These are phyloP conservation scores for Rosa chinensis DNA, from an alignment of 306 rosid genomes.

Conservation along the genomic window DNA sequence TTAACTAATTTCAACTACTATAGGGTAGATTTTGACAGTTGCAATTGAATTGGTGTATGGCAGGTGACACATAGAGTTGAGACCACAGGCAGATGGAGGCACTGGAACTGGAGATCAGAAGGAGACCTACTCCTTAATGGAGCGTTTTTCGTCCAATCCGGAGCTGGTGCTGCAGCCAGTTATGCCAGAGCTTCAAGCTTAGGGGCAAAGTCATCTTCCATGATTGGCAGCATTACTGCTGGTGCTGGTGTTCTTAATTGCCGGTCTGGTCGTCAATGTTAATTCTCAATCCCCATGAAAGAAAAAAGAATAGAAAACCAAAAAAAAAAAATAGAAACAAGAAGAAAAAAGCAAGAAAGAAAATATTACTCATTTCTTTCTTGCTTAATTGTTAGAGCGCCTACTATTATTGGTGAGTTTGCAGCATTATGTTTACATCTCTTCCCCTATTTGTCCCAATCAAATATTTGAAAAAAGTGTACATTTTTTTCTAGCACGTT, in stretches of 20 bases:
- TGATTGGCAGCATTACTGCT: conserved; percentile 73
- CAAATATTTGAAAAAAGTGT: conserved; percentile 54
- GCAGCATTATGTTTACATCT: conserved; percentile 41
- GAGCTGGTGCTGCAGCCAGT: conserved; percentile 75
- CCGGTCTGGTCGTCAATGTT: conserved; percentile 65
- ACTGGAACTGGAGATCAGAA: conserved; percentile 96
- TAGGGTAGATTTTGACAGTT: not conserved
- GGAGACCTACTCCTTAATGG: conserved; percentile 95
- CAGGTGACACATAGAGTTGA: conserved; percentile 94
- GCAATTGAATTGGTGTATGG: conserved; percentile 5
- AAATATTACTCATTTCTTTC: conserved; percentile 47
- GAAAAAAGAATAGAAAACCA: conserved; percentile 14
- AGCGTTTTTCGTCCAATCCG: conserved; percentile 83
- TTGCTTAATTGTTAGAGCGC: conserved; percentile 44
- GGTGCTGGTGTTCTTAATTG: conserved; percentile 73
- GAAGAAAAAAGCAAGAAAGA: conserved; percentile 42
- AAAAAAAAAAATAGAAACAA: conserved; percentile 9
- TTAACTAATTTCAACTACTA: not conserved
- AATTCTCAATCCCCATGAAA: conserved; percentile 25
- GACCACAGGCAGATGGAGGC: conserved; percentile 50
- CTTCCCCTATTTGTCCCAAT: conserved; percentile 47
- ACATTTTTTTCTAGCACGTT: conserved; percentile 44
- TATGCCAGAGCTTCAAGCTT: conserved; percentile 99
- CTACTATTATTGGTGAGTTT: conserved; percentile 45
- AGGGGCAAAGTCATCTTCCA: conserved; percentile 90